Conservation (phyloP, 441 rosid species). For the Erysimum cheiri region DNA sequence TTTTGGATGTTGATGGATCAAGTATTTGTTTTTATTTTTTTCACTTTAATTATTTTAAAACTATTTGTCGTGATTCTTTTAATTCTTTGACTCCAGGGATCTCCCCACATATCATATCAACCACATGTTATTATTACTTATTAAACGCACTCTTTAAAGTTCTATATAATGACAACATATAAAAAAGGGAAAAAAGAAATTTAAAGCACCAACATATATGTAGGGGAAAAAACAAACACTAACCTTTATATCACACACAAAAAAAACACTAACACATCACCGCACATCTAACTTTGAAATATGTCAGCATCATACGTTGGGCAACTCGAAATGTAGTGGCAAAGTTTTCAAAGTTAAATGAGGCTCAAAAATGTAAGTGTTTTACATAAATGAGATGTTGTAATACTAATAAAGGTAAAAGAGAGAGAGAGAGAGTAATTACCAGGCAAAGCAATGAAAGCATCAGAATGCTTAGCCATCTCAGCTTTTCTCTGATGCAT, state of each 20-base stretch:
- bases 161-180: not conserved
- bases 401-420: not conserved
- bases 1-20: constrained; percentile 35
- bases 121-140: constrained; percentile 32
- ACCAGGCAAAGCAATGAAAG: constrained; percentile 73
- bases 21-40: not conserved
- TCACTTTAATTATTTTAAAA: constrained; percentile 10
- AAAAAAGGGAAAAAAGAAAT: not conserved
- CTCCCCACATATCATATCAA: constrained; percentile 27
- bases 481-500: constrained; percentile 79
- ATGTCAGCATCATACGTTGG: not conserved
- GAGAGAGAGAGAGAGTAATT: constrained; percentile 24
- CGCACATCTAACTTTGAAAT: not conserved
- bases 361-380: not conserved
- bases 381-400: not conserved
- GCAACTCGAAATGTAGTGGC: not conserved
- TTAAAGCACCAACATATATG: constrained; percentile 17
- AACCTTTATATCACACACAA: not conserved
- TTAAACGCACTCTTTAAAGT: constrained; percentile 31
- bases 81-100: constrained; percentile 23
- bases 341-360: constrained; percentile 5
- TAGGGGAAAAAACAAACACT: not conserved
- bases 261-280: constrained; percentile 2
- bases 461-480: constrained; percentile 67
- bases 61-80: constrained; percentile 24